A percentile compares a stretch with the other conserved stretches of the same genome.
phyloP scores from a whole-genome alignment of 208 protist species.

The Lotmaria passim region DNA sequence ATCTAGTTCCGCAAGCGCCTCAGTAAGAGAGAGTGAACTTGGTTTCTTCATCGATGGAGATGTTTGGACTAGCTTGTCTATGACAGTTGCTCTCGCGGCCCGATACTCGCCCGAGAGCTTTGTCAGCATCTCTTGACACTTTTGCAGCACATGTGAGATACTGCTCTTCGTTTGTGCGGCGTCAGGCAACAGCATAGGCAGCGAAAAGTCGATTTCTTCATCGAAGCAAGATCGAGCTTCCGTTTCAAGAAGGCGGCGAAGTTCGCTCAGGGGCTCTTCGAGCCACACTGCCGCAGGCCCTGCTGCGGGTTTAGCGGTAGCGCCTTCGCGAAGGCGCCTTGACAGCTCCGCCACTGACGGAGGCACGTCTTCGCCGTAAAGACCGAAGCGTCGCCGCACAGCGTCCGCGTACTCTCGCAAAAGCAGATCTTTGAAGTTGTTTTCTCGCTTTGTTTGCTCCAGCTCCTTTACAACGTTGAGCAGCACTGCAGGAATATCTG shows the following conservation, averaged over 20 bases:
- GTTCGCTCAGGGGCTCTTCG: constrained; percentile 26
- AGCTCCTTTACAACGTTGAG: constrained; percentile 56
- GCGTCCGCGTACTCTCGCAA: constrained; percentile 55
- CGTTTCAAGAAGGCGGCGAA: constrained; percentile 2
- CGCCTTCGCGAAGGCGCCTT: constrained; percentile 13
- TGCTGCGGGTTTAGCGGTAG: not conserved
- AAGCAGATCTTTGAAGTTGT: constrained; percentile 48
- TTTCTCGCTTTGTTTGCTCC: constrained; percentile 49
- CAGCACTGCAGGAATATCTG: constrained; percentile 47
- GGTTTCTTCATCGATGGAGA: not conserved
- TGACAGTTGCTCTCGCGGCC: constrained; percentile 8
- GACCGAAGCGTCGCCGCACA: constrained; percentile 40
- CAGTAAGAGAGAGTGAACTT: constrained; percentile 9
- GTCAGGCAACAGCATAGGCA: constrained; percentile 19
- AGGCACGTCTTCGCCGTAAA: constrained; percentile 47
- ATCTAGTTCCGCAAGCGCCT: constrained; percentile 31
- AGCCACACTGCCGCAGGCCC: constrained; percentile 22
- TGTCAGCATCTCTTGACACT: constrained; percentile 1
- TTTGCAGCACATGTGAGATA: constrained; percentile 16
- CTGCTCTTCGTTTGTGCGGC: constrained; percentile 14
- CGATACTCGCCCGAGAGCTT: constrained; percentile 21
- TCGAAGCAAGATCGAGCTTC: constrained; percentile 13
- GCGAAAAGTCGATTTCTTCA: constrained; percentile 8
- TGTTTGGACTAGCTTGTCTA: constrained; percentile 4
- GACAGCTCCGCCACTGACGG: constrained; percentile 33